Conservation (phyloP, 805 yeast genomes). For the Blastobotrys peoriensis region DNA sequence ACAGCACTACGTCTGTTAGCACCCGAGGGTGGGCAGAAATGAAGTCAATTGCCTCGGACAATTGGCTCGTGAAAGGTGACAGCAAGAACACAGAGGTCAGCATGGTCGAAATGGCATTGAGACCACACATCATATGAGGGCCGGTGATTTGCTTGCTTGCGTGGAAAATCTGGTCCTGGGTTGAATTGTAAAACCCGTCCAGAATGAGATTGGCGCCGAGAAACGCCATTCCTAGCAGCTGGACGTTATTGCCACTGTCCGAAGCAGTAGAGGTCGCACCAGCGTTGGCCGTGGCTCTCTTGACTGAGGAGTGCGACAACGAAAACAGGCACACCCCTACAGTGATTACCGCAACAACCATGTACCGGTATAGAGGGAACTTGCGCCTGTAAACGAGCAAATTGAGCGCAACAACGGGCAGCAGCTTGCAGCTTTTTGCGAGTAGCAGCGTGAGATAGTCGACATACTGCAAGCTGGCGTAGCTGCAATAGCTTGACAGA, state of each 20-base stretch:
- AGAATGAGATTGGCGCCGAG: conserved; percentile 60
- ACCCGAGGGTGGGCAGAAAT: conserved; percentile 47
- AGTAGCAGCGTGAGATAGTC: conserved; percentile 79
- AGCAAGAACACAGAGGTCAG: conserved; percentile 39
- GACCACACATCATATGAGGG: conserved; percentile 77
- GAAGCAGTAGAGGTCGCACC: conserved; percentile 35
- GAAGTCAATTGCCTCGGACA: conserved; percentile 44
- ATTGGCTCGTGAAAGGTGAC: conserved; percentile 48
- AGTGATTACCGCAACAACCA: conserved; percentile 75
- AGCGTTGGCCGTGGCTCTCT: conserved; percentile 13
- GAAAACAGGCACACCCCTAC: conserved; percentile 80
- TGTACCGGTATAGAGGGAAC: conserved; percentile 71
- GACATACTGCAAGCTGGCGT: conserved; percentile 70
- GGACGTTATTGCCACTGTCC: conserved; percentile 21
- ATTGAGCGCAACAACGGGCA: conserved; percentile 91
- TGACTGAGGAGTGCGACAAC: conserved; percentile 35
- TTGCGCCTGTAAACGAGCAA: conserved; percentile 57
- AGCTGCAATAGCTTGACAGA: conserved; percentile 76
- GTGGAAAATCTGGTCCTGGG: conserved; percentile 81
- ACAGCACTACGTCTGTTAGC: conserved; percentile 52
- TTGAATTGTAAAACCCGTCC: conserved; percentile 90
- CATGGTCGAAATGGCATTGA: conserved; percentile 42
- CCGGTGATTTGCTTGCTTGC: conserved; percentile 56
- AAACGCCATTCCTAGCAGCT: conserved; percentile 51
- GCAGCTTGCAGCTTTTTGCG: conserved; percentile 88